These are phyloP conservation scores for Blastobotrys peoriensis DNA, from an alignment of 805 yeast species.

Conservation along the genomic window DNA sequence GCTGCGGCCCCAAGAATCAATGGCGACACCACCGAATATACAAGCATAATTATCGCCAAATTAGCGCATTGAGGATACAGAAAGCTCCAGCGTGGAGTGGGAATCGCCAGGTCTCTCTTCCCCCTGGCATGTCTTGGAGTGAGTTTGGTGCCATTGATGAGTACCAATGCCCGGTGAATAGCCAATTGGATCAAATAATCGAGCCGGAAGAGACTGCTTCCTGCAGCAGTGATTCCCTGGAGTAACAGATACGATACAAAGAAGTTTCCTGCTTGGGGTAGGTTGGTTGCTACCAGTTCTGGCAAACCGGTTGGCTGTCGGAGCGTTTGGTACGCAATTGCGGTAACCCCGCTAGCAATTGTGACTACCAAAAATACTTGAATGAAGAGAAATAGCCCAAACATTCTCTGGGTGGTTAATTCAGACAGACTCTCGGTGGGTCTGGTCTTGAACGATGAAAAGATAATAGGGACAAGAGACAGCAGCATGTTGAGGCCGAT, in stretches of 20 bases:
- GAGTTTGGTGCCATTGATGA: constrained; percentile 12
- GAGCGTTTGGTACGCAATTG: constrained; percentile 53
- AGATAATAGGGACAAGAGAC: constrained; percentile 52
- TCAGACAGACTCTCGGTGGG: constrained; percentile 60
- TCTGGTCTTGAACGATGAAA: constrained; percentile 52
- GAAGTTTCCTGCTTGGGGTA: constrained; percentile 83
- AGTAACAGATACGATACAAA: constrained; percentile 72
- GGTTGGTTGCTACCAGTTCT: constrained; percentile 61
- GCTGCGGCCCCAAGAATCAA: constrained; percentile 56
- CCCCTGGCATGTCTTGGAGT: not conserved
- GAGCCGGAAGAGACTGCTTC: constrained; percentile 60
- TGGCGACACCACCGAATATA: constrained; percentile 77
- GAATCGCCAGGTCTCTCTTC: not conserved
- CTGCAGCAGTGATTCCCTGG: constrained; percentile 71
- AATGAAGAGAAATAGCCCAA: constrained; percentile 70
- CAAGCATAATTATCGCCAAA: constrained; percentile 69
- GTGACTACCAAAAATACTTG: constrained; percentile 83
- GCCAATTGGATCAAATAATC: constrained; percentile 42
- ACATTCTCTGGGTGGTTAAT: constrained; percentile 68
- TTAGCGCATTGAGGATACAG: constrained; percentile 71
- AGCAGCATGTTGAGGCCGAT: constrained; percentile 57
- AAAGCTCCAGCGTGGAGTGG: constrained; percentile 60
- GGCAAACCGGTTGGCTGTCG: constrained; percentile 71
- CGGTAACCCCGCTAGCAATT: constrained; percentile 70
- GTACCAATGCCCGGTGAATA: constrained; percentile 16